Conservation (phyloP, 1,284 basidiomycete species). For the Sphaerobolus stellatus region DNA sequence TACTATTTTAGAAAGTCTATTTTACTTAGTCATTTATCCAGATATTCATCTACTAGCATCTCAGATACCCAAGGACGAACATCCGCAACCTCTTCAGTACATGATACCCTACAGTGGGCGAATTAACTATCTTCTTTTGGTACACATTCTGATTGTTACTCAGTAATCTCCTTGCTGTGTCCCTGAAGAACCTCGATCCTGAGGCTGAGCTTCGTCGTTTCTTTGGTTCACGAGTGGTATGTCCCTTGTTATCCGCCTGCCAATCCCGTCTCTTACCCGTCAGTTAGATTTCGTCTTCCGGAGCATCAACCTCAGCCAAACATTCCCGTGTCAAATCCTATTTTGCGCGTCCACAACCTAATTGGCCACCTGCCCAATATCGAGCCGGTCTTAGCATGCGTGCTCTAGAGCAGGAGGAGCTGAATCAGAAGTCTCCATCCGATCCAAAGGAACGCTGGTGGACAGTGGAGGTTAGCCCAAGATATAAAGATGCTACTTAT, state of each 20-base stretch:
- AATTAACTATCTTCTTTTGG: background rate
- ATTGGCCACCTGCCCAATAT: conserved; percentile 62
- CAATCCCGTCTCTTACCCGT: conserved; percentile 16
- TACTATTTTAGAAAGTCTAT: background rate
- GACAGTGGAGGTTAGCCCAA: conserved; percentile 82
- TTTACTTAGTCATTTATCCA: background rate
- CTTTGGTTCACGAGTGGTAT: conserved; percentile 87
- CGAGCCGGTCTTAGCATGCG: conserved; percentile 72
- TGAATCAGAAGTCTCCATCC: conserved; percentile 47
- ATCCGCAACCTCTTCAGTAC: no score
- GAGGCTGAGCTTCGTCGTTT: conserved; percentile 89
- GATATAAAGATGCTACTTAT: conserved; percentile 77
- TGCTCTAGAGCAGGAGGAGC: conserved; percentile 55
- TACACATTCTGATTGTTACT: conserved; percentile 48
- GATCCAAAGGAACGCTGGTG: conserved; percentile 69
- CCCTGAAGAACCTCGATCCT: conserved; percentile 75
- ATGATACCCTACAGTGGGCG: background rate
- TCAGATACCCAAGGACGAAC: background rate
- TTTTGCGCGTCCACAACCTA: conserved; percentile 59
- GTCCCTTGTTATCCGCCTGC: conserved; percentile 46
- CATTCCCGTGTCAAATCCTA: conserved; percentile 50
- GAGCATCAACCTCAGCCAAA: conserved; percentile 21
- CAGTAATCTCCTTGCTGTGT: conserved; percentile 68
- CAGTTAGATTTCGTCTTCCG: conserved; percentile 29
- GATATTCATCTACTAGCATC: conserved; percentile 3